Base-by-base conservation (phyloP, 345 rosid genomes). In the Physaria fendleri region DNA sequence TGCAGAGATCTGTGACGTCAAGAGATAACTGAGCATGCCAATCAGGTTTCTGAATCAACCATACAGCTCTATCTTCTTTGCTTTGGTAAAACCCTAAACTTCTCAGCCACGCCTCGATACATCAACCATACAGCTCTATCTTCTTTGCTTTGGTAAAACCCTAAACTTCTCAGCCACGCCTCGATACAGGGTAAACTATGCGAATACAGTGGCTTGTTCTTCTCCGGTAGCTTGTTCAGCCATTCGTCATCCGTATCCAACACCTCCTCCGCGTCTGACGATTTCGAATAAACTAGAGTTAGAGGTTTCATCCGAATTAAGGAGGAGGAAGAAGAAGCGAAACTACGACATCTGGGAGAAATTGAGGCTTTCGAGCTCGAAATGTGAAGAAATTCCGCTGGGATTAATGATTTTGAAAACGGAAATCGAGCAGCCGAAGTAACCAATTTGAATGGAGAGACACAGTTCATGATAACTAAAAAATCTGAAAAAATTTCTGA, bases 131-230 rank as follows among this genome's bases (percentile, higher is more conserved):
- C 64, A 30, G 95, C 90, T 23, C 83, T 82, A 74, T 88, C 87
- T 8, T 82, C 95, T 63, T 71, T 78, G 73, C 83, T 80, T 71
- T 82, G 95, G 29, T 48, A 66, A 78, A 88, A 92, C 68, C 90
- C 98, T 65, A 88, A 49, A 10, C 51, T 78, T 62, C 66, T 81
- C 21, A 92, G 74, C 98, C 96, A 92, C 14, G 90, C 85, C 56
- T 92, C 96, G 62, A 88, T 86, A 59, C 98, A 84, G 16, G 95
- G 95, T 76, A 92, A 74, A 73, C 96, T 92, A 45, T 92, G 93
- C 13, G 99, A 85, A 65, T 86, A 92, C 45, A 92, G 59, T 30
- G 97, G 93, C 81, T 77, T 88, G 59, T 65, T 78, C 82, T 83
- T 86, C 16, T 88, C 97, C 27, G 91, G 89, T 38, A 85, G 87